phyloP scores from a whole-genome alignment of 805 yeast genomes.

The Lachancea thermotolerans region DNA sequence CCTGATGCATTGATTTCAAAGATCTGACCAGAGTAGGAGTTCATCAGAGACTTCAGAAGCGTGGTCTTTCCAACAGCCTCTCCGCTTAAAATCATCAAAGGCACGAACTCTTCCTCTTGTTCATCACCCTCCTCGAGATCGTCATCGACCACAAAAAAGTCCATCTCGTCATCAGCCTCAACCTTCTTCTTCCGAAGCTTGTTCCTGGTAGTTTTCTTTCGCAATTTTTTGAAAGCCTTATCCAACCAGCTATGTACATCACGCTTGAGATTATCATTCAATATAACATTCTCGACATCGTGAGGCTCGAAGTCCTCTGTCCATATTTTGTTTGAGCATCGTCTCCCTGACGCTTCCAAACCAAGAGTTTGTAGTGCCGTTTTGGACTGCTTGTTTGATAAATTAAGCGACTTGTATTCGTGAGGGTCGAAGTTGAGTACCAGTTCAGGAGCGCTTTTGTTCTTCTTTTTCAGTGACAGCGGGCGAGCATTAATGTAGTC shows the following conservation, averaged over 20 bases:
- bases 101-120: conserved; percentile 39
- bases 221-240: conserved; percentile 31
- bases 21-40: conserved; percentile 59
- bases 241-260: conserved; percentile 28
- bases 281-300: conserved; percentile 25
- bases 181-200: conserved; percentile 25
- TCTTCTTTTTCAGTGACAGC: conserved; percentile 2
- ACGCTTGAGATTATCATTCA: conserved; percentile 18
- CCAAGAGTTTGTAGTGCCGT: no score
- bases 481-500: conserved; percentile 1
- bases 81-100: conserved; percentile 63
- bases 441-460: neutral
- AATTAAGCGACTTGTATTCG: neutral
- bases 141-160: conserved; percentile 33
- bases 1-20: conserved; percentile 78
- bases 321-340: conserved; percentile 19
- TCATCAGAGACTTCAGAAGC: conserved; percentile 59
- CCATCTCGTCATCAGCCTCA: conserved; percentile 24
- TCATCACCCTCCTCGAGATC: conserved; percentile 5
- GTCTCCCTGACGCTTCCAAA: neutral
- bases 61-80: conserved; percentile 76
- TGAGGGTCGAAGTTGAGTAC: neutral
- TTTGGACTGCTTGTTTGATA: neutral
- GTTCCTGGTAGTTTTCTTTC: conserved; percentile 31
- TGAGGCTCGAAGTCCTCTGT: conserved; percentile 28